Base-by-base conservation (phyloP, 2,329 filamentous ascomycete species). In the Plenodomus biglobosus region DNA sequence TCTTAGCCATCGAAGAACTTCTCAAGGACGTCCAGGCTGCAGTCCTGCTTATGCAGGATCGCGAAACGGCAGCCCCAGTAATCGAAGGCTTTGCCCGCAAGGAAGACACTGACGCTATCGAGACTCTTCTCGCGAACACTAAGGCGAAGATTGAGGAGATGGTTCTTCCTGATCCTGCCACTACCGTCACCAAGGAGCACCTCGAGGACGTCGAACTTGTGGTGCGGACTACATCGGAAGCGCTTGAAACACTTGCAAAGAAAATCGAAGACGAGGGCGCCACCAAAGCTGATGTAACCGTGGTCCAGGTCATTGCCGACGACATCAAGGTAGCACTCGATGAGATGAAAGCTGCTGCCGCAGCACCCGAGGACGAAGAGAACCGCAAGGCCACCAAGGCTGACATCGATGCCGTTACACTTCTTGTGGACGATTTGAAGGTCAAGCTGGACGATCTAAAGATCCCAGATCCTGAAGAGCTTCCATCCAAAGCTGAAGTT, bases 51-150 rank as follows among this genome's bases (percentile, higher is more conserved):
- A 38, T 69, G 22, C 67, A 69, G 40, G 65, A 69, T 21, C 63
- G 64, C 2, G 65, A 68, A 18, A 46, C 48, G 2, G 24, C 55
- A 11, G 27, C 60, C 5, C 53, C 61, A 8, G 46, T 46, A 1
- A 41, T 74, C 13, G 77, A 80, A 40, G 83, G 85, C 32, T 69
- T 78, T 2, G 85, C 87, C 5, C 84, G 80, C 24, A 89, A 89
- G 66, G 90, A 96, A 57, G 92, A 97, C 60, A 89, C 92, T 0
- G 85, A 92, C 52, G 90, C 90, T 10, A 92, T 97, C 49, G 92
- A 96, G 71, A 95, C 88, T 0, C 85, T 97, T 40, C 79, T 97
- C 11, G 85, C 87, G 36, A 96, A 95, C 68, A 92, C 91, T 24
- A 96, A 96, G 69, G 85, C 86, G 4, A 88, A 88, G 39, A 77